phyloP scores from a whole-genome alignment of 2,329 filamentous ascomycete species.

The Beauveria scarabaeidicola region DNA sequence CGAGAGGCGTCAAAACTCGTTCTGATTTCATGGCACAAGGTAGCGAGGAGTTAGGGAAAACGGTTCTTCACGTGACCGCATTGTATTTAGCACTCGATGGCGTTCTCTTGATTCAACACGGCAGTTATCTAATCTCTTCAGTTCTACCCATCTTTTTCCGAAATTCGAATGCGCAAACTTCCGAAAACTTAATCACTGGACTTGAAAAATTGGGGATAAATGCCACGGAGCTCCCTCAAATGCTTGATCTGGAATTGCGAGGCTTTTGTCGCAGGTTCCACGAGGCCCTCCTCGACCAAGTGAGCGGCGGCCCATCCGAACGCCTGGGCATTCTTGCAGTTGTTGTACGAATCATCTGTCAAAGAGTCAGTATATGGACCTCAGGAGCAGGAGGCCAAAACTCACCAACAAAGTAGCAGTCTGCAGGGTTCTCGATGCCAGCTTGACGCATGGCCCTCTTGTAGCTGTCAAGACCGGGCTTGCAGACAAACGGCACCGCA shows the following conservation, averaged over 20 bases:
- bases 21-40: slow-evolving; percentile 13
- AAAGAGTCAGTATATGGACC: background rate
- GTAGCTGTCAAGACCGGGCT: slow-evolving; percentile 77
- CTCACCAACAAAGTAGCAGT: slow-evolving; percentile 91
- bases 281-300: slow-evolving; percentile 68
- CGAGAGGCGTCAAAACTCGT: background rate
- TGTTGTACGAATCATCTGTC: slow-evolving; percentile 79
- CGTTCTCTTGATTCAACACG: background rate
- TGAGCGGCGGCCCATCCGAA: slow-evolving; percentile 84
- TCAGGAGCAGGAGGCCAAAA: slow-evolving; percentile 12
- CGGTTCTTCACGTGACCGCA: background rate
- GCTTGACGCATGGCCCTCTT: slow-evolving; percentile 83
- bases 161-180: background rate
- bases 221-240: slow-evolving; percentile 63
- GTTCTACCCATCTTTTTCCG: background rate
- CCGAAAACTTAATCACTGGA: slow-evolving; percentile 17
- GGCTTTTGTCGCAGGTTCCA: slow-evolving; percentile 53
- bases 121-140: background rate
- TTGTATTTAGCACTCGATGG: background rate
- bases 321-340: slow-evolving; percentile 67
- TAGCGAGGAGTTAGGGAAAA: slow-evolving; percentile 22
- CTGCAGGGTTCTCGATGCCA: slow-evolving; percentile 53
- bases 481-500: slow-evolving; percentile 67
- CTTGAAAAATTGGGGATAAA: slow-evolving; percentile 86
- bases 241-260: slow-evolving; percentile 67